phyloP scores from a whole-genome alignment of 345 rosid genomes.

The Eucalyptus marginata region DNA sequence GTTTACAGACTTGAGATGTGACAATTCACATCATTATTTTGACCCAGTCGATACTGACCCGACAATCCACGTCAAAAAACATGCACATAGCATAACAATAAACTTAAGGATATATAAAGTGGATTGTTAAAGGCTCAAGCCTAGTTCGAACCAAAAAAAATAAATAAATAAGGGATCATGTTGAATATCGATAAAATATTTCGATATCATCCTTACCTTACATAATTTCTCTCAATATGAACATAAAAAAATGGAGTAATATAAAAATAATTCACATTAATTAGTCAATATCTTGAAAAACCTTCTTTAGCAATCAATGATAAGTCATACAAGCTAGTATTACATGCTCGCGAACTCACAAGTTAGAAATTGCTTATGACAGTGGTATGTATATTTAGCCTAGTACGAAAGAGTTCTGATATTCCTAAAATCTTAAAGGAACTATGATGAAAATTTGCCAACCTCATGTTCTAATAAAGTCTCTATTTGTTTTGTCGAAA shows the following conservation, averaged over 20 bases:
- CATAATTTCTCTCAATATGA: background rate
- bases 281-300: background rate
- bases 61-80: background rate
- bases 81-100: background rate
- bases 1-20: background rate
- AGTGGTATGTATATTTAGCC: background rate
- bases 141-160: background rate
- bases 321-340: background rate
- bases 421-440: background rate
- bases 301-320: background rate
- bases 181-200: background rate
- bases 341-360: background rate
- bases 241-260: background rate
- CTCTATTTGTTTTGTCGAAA: no score
- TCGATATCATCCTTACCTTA: background rate
- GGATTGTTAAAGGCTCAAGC: background rate
- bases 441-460: rapidly evolving
- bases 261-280: background rate
- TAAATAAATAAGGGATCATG: background rate
- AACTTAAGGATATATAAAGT: background rate
- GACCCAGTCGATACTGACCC: rapidly evolving
- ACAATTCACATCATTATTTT: no score
- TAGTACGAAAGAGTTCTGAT: rapidly evolving
- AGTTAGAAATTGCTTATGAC: background rate
- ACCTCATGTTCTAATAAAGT: background rate